Percentiles rank a stretch among this genome's conserved stretches.
Evolutionary conservation across 75 land plant species (phyloP).

Genomic region (Picea glauca): DNA sequence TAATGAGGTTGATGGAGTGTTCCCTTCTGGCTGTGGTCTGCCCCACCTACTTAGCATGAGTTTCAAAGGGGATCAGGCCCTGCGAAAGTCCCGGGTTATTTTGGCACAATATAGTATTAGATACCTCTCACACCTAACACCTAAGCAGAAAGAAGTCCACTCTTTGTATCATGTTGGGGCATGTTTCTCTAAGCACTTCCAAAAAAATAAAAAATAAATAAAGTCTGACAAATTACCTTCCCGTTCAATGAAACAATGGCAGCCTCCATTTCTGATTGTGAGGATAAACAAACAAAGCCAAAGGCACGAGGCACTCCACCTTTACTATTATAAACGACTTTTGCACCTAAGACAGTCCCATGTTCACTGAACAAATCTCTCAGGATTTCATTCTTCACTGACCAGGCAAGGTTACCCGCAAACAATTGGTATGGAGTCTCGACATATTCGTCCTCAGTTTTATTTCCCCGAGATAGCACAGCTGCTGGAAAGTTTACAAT

Average conservation of each 20-base stretch:
- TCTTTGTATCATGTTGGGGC: conserved; percentile 12
- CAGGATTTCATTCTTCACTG: conserved; percentile 49
- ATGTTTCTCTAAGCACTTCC: neutral
- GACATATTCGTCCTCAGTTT: conserved; percentile 11
- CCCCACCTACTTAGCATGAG: too few species aligned
- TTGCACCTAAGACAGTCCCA: conserved; percentile 71
- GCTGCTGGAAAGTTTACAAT: conserved; percentile 29
- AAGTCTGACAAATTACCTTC: conserved; percentile 35
- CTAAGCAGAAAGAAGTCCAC: conserved; percentile 17
- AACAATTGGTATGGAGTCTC: conserved; percentile 68
- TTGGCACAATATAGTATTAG: too few species aligned
- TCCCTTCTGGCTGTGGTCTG: too few species aligned
- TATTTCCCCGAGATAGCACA: conserved; percentile 11
- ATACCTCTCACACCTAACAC: too few species aligned
- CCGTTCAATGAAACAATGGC: conserved; percentile 74
- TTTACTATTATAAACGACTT: conserved; percentile 60
- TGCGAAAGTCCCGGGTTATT: too few species aligned
- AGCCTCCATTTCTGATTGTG: conserved; percentile 44
- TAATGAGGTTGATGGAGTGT: too few species aligned
- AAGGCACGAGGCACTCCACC: conserved; percentile 79
- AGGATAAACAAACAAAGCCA: conserved; percentile 74
- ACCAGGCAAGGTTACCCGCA: conserved; percentile 87
- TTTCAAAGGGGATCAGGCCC: too few species aligned
- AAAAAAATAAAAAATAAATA: too few species aligned
- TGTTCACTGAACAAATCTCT: conserved; percentile 47